These are phyloP conservation scores for Fusarium sacchari DNA, from an alignment of 2,329 filamentous ascomycete species.

Conservation along the genomic window DNA sequence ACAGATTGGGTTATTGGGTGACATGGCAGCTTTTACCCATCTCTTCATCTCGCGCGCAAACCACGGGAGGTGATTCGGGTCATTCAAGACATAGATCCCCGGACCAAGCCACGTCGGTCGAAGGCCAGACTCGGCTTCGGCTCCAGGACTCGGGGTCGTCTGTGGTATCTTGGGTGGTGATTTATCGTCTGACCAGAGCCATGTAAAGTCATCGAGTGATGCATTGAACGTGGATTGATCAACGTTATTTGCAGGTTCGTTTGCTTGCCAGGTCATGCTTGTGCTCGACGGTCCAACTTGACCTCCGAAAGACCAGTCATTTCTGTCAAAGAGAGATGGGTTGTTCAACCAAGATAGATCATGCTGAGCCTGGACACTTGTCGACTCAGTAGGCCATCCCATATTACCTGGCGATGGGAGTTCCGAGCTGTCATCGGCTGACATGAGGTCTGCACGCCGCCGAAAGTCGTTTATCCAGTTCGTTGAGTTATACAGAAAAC, in stretches of 20 bases:
- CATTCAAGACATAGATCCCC: conserved; percentile 37
- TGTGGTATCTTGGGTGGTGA: not conserved
- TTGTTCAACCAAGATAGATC: not conserved
- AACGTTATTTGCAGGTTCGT: not conserved
- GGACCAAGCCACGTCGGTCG: conserved; percentile 30
- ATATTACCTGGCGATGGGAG: not conserved
- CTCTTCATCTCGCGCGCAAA: conserved; percentile 41
- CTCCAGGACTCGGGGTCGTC: not conserved
- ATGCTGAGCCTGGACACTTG: not conserved
- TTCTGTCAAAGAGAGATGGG: not conserved
- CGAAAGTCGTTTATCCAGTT: conserved; percentile 20
- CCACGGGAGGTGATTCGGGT: conserved; percentile 41
- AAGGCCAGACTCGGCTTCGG: not conserved
- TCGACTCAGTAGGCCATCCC: not conserved
- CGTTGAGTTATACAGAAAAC: conserved; percentile 7
- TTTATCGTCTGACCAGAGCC: not conserved
- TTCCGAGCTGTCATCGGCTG: not conserved
- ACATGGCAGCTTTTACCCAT: conserved; percentile 46
- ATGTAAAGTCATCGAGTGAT: not conserved
- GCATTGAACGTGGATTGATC: not conserved
- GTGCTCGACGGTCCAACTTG: not conserved
- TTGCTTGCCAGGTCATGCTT: not conserved
- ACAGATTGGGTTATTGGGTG: conserved; percentile 46
- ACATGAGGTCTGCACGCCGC: not conserved
- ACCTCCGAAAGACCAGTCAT: not conserved